Base-by-base conservation (phyloP, 2,329 filamentous ascomycete species). In the Fusarium piperis region DNA sequence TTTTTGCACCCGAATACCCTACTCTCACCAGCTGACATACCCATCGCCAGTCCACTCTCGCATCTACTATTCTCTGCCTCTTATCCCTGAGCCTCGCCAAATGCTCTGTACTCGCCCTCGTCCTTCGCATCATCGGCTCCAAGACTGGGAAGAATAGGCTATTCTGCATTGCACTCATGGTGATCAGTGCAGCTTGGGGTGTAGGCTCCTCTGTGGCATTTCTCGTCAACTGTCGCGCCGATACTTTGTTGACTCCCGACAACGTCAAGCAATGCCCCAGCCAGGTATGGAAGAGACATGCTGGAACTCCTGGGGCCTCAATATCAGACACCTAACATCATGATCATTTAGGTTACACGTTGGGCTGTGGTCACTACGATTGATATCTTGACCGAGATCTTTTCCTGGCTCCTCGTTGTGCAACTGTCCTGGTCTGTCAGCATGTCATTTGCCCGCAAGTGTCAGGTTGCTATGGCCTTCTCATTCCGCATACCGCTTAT, bases 401-500 rank as follows among this genome's bases (percentile, higher is more conserved):
- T 73, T 1, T 65, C 65, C 15, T 71, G 65, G 28, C 32, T 67
- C 0, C 65, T 74, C 3, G 44, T 74, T 3, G 18, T 74, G 0
- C 67, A 67, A 28, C 9, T 74, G 1, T 69, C 68, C 0, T 67
- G 70, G 65, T 59, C 62, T 4, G 65, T 74, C 53, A 73, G 63
- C 10, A 70, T 71, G 13, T 69, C 70, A 2, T 67, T 70, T 1
- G 52, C 10, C 35, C 63, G 63, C 8, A 73, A 67, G 6, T 72
- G 52, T 10, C 73, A 75, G 18, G 70, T 74, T 10, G 36, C 68
- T 3, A 48, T 63, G 39, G 72, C 68, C 1, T 74, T 74, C 4
- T 69, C 73, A 3, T 74, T 74, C 44, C 72, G 73, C 3, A 35
- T 74, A 11, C 73, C 70, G 1, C 73, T 74, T 8, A 66, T 74